Conservation (phyloP, 1,284 basidiomycete species). For the Laetiporus sulphureus region DNA sequence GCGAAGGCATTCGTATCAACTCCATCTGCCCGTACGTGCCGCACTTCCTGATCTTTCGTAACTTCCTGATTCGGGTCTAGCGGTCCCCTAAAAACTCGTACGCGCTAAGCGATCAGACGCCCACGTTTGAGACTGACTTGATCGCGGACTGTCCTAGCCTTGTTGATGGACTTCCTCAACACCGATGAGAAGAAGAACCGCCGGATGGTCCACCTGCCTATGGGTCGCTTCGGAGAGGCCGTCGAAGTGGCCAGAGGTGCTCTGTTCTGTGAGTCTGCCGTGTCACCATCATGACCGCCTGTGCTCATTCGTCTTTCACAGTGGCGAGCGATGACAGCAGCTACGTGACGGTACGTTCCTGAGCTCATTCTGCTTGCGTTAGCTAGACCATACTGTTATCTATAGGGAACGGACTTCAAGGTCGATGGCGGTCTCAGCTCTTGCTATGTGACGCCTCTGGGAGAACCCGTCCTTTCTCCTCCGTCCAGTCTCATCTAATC, state of each 20-base stretch:
- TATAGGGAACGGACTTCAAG: constrained; percentile 84
- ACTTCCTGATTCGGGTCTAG: constrained; percentile 33
- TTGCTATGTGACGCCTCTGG: constrained; percentile 81
- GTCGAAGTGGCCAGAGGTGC: constrained; percentile 90
- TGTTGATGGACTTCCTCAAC: constrained; percentile 97
- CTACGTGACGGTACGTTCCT: constrained; percentile 67
- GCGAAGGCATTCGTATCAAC: constrained; percentile 94
- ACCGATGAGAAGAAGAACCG: constrained; percentile 95
- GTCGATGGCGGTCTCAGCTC: constrained; percentile 89
- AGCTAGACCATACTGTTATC: too few relatives aligned
- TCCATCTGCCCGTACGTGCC: constrained; percentile 85
- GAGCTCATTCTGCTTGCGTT: too few relatives aligned
- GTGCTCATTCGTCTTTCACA: constrained; percentile 22
- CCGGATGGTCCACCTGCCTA: constrained; percentile 86
- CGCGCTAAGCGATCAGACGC: constrained; percentile 26
- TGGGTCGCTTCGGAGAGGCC: constrained; percentile 96
- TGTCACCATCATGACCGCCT: background rate
- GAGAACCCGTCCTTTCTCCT: constrained; percentile 60
- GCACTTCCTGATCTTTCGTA: background rate
- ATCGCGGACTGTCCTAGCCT: constrained; percentile 39
- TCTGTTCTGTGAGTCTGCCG: constrained; percentile 68
- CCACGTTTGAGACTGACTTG: background rate
- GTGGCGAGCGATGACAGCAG: constrained; percentile 84
- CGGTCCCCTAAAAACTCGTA: constrained; percentile 88
- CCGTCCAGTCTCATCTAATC: constrained; percentile 49